Evolutionary conservation across 139 green algal species (phyloP), one percentile per base, ranked within the genome.

Genomic region (Chlamydomonas schloesseri): DNA sequence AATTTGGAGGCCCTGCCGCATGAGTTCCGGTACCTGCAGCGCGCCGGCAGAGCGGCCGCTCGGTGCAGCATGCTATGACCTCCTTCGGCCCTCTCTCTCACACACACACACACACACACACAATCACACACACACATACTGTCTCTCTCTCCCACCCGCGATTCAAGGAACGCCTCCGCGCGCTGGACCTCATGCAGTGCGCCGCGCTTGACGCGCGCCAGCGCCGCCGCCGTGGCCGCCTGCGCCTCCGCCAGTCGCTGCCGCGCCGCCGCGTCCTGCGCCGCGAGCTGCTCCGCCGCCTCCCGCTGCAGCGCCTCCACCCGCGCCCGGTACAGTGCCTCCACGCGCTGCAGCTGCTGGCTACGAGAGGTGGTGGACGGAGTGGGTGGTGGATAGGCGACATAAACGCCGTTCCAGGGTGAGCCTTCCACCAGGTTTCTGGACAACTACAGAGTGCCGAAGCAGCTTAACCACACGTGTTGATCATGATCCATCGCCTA

Each of bases 101-200:
- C n/a, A n/a, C n/a, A n/a, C n/a, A n/a, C n/a, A n/a, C n/a, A n/a
- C n/a, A n/a, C n/a, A n/a, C n/a, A n/a, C n/a, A n/a, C n/a, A n/a
- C n/a, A n/a, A n/a, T n/a, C n/a, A n/a, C n/a, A n/a, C 58, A 29
- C 58, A 67, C 20, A 20, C 21, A 11, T 28, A 29, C 58, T n/a
- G 58, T 13, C 58, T 29, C 58, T 29, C 21, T 13, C 58, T 8
- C 31, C n/a, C 46, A 75, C 78, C 78, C 71, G 67, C 55, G 29
- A 21, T n/a, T 84, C 78, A 10, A 84, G 64, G 31, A 75, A 50
- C 10, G 64, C 78, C n/a, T 84, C 78, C 33, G 65, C 65, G 6
- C 78, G 78, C 65, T 84, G 78, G 46, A 84, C 78, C 47, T 84
- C 78, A 3, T 68, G 78, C 62, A 75, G 28, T 1, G 78, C 78